Evolutionary conservation across 2,329 filamentous ascomycete species (phyloP).

Genomic region (Fusarium sp.): DNA sequence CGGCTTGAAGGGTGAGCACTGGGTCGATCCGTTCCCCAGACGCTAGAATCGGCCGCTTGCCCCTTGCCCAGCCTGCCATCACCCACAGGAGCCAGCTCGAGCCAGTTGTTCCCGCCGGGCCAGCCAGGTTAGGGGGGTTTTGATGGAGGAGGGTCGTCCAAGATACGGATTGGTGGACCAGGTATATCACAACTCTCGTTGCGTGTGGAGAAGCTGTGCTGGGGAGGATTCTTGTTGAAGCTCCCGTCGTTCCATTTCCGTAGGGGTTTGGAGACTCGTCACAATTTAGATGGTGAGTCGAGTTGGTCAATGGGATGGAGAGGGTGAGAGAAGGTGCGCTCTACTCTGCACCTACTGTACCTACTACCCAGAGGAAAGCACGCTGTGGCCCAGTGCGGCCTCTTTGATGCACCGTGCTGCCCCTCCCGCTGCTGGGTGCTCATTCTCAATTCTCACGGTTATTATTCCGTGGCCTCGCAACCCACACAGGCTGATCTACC

Average conservation of each 20-base stretch:
- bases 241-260: slow-evolving; percentile 7
- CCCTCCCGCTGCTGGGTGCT: not conserved
- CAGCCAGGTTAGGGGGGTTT: slow-evolving; percentile 26
- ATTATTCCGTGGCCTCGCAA: not conserved
- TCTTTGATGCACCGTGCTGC: not conserved
- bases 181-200: slow-evolving; percentile 25
- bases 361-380: not conserved
- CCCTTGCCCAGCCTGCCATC: slow-evolving; percentile 21
- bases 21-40: slow-evolving; percentile 6
- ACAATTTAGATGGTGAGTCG: not conserved
- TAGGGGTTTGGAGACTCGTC: slow-evolving; percentile 5
- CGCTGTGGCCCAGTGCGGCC: not conserved
- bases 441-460: not conserved
- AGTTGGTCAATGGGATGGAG: not conserved
- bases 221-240: slow-evolving; percentile 19
- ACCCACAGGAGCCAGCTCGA: slow-evolving; percentile 30
- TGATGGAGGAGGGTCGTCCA: slow-evolving; percentile 36
- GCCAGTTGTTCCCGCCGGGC: slow-evolving; percentile 40
- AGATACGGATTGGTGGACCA: slow-evolving; percentile 39
- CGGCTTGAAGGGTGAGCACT: not conserved
- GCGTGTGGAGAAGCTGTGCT: slow-evolving; percentile 37
- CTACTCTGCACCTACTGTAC: not conserved
- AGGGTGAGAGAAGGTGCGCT: not conserved
- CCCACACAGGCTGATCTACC: no score
- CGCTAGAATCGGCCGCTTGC: slow-evolving; percentile 8